Evolutionary conservation across 2,329 filamentous ascomycete genomes (phyloP), one percentile per base, ranked within the genome.

Genomic region (Colletotrichum scovillei): DNA sequence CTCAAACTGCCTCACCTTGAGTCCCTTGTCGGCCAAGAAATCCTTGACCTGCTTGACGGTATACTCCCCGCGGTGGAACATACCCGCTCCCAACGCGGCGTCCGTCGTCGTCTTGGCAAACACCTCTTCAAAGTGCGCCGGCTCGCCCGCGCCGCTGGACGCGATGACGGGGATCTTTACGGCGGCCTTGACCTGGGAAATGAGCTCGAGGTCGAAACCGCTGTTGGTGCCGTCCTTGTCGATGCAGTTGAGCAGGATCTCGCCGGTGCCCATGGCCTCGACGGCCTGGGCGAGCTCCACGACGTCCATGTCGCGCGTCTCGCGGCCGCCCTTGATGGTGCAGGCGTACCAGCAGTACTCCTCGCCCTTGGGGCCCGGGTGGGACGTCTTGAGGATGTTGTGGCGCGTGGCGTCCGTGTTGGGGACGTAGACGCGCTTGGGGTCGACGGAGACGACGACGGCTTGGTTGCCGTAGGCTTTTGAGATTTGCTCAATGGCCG

Each of bases 61-160:
- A 83, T 96, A 99, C 85, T 99, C 96, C 49, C 93, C 94, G 62
- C 97, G 88, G 85, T 99, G 97, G 84, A 99, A 99, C 93, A 99
- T 99, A 66, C 97, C 97, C 9, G 97, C 97, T 3, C 97, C 97
- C 73, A 99, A 85, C 32, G 97, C 97, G 63, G 97, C 97, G 86
- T 99, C 97, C 3, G 96, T 96, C 19, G 88, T 87, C 9, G 97
- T 98, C 84, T 93, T 87, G 69, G 90, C 86, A 82, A 99, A 99
- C 1, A 98, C 97, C 80, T 98, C 94, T 64, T 91, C 89, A 80
- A 99, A 99, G 84, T 99, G 97, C 0, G 81, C 89, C 2, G 97
- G 96, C 77, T 93, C 92, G 1, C 97, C 97, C 2, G 97, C 97
- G 53, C 97, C 97, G 81, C 94, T 97, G 32, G 94, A 97, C 16